Percentiles rank a stretch among this genome's conserved stretches.
phyloP scores from a whole-genome alignment of 805 yeast genomes.

The Metschnikowia koreensis region DNA sequence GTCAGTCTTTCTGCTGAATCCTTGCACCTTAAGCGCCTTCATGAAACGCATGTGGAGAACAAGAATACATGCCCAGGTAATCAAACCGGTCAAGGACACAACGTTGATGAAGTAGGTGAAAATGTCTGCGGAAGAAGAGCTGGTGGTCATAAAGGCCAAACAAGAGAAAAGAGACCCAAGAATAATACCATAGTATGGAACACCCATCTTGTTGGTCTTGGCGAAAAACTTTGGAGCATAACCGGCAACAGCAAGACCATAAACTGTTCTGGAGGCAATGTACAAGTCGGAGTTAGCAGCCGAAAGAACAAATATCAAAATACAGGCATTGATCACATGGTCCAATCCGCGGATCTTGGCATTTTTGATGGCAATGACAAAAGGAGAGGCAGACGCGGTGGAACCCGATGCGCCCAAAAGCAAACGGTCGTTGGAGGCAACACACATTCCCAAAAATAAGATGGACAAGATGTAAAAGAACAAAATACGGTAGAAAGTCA shows the following conservation, averaged over 20 bases:
- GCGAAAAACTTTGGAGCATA: constrained; percentile 39
- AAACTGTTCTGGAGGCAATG: constrained; percentile 21
- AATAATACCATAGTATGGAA: constrained; percentile 60
- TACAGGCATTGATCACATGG: constrained; percentile 22
- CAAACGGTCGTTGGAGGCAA: constrained; percentile 19
- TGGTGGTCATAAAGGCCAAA: constrained; percentile 69
- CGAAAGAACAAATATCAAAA: constrained; percentile 22
- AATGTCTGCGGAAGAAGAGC: constrained; percentile 52
- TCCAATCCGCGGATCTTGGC: constrained; percentile 22
- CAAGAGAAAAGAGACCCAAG: constrained; percentile 54
- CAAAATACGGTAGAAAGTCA: constrained; percentile 64
- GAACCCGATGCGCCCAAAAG: constrained; percentile 18
- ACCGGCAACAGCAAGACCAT: constrained; percentile 22
- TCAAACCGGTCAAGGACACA: constrained; percentile 70
- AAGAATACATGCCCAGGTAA: constrained; percentile 73
- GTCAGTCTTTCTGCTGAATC: constrained; percentile 48
- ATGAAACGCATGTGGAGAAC: constrained; percentile 65
- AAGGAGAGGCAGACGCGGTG: constrained; percentile 21
- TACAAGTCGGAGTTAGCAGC: constrained; percentile 25
- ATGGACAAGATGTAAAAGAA: constrained; percentile 62
- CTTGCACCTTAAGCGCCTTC: constrained; percentile 67
- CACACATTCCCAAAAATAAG: constrained; percentile 65
- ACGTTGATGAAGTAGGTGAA: constrained; percentile 73
- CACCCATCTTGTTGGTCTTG: constrained; percentile 56
- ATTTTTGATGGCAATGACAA: constrained; percentile 24